These are phyloP conservation scores for Hypoxylon perforatum DNA, from an alignment of 495 filamentous ascomycete species.

Conservation along the genomic window DNA sequence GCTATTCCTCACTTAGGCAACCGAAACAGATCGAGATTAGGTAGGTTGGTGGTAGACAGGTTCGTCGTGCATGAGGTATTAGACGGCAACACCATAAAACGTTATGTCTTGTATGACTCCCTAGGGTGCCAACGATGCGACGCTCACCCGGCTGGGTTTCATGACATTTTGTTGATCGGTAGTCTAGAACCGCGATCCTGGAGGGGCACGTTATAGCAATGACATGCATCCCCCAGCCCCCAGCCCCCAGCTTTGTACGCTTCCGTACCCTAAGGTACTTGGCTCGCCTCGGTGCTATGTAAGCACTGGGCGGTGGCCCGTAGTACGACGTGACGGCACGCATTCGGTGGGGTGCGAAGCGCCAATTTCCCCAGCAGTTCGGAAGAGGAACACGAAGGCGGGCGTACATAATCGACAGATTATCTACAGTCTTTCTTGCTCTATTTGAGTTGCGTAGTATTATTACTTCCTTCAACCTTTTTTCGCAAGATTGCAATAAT, in stretches of 20 bases:
- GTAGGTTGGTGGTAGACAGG: slow-evolving; percentile 16
- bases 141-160: slow-evolving; percentile 33
- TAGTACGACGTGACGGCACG: slow-evolving; percentile 22
- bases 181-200: slow-evolving; percentile 38
- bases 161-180: slow-evolving; percentile 28
- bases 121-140: slow-evolving; percentile 32
- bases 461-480: slow-evolving; percentile 4
- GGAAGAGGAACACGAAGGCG: slow-evolving; percentile 28
- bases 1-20: slow-evolving; percentile 7
- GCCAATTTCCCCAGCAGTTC: slow-evolving; percentile 33
- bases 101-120: slow-evolving; percentile 17
- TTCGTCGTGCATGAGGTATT: slow-evolving; percentile 16
- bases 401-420: slow-evolving; percentile 36
- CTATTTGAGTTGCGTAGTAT: slow-evolving; percentile 14
- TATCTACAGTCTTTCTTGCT: slow-evolving; percentile 33
- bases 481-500: slow-evolving; percentile 25
- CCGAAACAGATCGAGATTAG: slow-evolving; percentile 26
- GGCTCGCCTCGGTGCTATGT: not conserved
- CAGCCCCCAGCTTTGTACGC: slow-evolving; percentile 3
- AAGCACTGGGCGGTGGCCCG: slow-evolving; percentile 22
- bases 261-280: slow-evolving; percentile 3
- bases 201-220: slow-evolving; percentile 29
- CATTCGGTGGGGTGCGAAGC: slow-evolving; percentile 23
- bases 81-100: slow-evolving; percentile 10
- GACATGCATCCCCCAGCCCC: slow-evolving; percentile 38